Evolutionary conservation across 306 rosid species (phyloP), one percentile per base, ranked within the genome.

Genomic region (Rosa lucieae): DNA sequence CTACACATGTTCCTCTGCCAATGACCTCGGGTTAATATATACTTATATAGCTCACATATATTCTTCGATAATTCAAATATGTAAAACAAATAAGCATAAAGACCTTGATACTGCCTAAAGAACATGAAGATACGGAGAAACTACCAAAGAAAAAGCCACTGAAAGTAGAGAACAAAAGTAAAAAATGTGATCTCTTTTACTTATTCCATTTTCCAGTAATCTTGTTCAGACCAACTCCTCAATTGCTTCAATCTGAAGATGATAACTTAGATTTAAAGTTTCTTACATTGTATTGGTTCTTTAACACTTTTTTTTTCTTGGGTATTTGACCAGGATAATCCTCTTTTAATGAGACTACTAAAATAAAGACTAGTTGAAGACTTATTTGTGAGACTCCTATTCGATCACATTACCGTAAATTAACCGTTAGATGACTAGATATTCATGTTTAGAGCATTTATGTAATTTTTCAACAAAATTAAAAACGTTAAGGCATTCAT

Each of bases 151-250:
- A 46, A 76, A 63, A 62, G 47, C 12, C 2, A 18, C 58, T 13
- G 3, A 84, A 88, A 82, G 84, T 23, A 62, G 62, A 65, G 72
- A 73, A 65, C 52, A 59, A 77, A 49, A 79, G 67, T 61, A 74
- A 79, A 70, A 63, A 12, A 29, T 65, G 15, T 29, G 10, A 23
- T 65, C 67, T 83, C 75, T 74, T 85, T 86, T 58, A 13, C 66
- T 48, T 40, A 35, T 1, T 23, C 66, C 32, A 48, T 10, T 75
- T 55, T 59, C 56, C 71, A 11, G 14, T 67, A 15, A 5, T 78
- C 71, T 65, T 77, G 20, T 67, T 56, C 61, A 66, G 48, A 47
- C 70, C 85, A 79, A 70, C 77, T 82, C 44, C 49, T 59, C 67
- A 61, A 5, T 61, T 61, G 67, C 67, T 61, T 61, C 67, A 26